Conservation (phyloP, 768 basidiomycete species). For the Hemileccinum rubropunctum region DNA sequence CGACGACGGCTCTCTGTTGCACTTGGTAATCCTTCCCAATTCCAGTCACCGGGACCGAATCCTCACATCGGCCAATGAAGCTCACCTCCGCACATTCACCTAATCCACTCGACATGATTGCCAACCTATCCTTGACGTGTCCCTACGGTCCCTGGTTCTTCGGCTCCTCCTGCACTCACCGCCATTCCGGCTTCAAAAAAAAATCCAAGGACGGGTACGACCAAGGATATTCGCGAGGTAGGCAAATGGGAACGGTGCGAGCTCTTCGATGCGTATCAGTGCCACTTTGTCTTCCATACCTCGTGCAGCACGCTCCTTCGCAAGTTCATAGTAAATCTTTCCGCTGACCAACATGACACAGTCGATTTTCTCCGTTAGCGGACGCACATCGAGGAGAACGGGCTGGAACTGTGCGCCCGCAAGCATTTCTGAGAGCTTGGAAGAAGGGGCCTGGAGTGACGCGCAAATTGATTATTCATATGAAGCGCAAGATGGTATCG, state of each 20-base stretch:
- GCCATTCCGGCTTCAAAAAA: constrained; percentile 19
- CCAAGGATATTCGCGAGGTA: constrained; percentile 45
- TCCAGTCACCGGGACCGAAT: constrained; percentile 75
- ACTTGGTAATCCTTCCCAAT: constrained; percentile 63
- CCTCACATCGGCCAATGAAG: constrained; percentile 69
- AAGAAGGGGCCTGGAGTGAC: constrained; percentile 63
- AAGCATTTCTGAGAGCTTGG: constrained; percentile 58
- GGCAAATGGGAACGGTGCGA: constrained; percentile 83
- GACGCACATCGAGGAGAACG: constrained; percentile 52
- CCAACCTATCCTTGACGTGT: constrained; percentile 61
- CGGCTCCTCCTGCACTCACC: constrained; percentile 88
- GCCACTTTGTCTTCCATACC: constrained; percentile 53
- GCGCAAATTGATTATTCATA: not conserved
- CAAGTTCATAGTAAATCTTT: constrained; percentile 86
- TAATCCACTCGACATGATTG: constrained; percentile 44
- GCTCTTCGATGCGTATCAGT: constrained; percentile 76
- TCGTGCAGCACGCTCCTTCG: constrained; percentile 58
- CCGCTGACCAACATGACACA: constrained; percentile 77
- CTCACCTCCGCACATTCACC: constrained; percentile 35
- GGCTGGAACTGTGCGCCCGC: constrained; percentile 63
- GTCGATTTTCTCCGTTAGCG: constrained; percentile 39
- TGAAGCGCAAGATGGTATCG: not conserved
- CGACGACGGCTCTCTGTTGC: constrained; percentile 64
- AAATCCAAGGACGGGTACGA: constrained; percentile 46
- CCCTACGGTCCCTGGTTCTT: constrained; percentile 81